Evolutionary conservation across 495 filamentous ascomycete genomes (phyloP).

Genomic region (Letharia lupina): DNA sequence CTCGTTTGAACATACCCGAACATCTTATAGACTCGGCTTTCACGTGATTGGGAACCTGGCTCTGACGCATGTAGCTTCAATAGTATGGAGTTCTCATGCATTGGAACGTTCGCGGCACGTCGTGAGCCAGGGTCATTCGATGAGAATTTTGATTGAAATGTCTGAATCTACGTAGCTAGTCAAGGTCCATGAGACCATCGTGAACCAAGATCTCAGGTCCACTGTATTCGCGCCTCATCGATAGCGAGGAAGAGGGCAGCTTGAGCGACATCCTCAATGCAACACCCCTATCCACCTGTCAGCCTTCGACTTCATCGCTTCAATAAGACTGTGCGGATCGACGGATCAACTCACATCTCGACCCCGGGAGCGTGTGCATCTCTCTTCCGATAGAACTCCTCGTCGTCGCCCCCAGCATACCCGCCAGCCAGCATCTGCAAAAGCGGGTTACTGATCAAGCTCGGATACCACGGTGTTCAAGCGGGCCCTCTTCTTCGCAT

Average conservation of each 20-base stretch:
- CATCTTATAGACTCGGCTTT: neutral
- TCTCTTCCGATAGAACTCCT: neutral
- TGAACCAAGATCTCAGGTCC: constrained; percentile 44
- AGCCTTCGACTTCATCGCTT: neutral
- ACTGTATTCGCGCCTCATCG: constrained; percentile 43
- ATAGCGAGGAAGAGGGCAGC: constrained; percentile 43
- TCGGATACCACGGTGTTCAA: neutral
- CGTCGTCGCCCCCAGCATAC: constrained; percentile 2
- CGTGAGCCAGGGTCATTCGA: too few relatives aligned
- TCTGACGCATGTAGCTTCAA: too few relatives aligned
- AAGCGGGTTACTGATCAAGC: neutral
- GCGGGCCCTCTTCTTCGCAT: neutral
- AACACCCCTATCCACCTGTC: constrained; percentile 32
- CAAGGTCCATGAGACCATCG: neutral
- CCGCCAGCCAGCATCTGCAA: neutral
- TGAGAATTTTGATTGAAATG: neutral
- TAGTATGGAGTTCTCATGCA: too few relatives aligned
- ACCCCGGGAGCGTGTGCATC: neutral
- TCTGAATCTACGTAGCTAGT: neutral
- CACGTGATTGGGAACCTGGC: too few relatives aligned
- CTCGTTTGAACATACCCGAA: neutral
- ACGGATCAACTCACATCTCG: neutral
- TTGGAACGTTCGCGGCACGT: too few relatives aligned
- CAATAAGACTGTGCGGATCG: neutral
- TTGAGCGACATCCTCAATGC: constrained; percentile 46